phyloP scores from a whole-genome alignment of 1,139 yeast genomes.

The Kurtzmaniella quercitrusa region DNA sequence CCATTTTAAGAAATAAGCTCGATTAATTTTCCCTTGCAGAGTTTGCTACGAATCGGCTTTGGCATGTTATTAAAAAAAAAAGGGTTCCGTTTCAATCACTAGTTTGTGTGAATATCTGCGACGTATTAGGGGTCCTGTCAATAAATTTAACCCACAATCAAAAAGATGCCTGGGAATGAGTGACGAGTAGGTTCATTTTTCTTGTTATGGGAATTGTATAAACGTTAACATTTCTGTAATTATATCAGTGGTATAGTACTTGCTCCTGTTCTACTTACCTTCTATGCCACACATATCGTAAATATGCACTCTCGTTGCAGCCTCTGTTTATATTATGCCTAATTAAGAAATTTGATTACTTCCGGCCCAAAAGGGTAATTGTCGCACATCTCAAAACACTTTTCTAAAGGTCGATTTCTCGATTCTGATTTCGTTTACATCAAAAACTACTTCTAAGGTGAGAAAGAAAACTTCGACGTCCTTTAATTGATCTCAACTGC shows the following conservation, averaged over 20 bases:
- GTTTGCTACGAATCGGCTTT: not conserved
- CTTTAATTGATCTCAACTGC: not conserved
- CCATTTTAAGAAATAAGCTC: not conserved
- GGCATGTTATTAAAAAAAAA: not conserved
- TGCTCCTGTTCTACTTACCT: not conserved
- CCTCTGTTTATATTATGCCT: slow-evolving; percentile 18
- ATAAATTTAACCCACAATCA: not conserved
- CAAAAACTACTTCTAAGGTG: not conserved
- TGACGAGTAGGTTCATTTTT: not conserved
- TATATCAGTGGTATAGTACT: not conserved
- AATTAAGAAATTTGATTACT: slow-evolving; percentile 13
- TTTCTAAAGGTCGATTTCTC: slow-evolving; percentile 1
- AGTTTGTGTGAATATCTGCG: not conserved
- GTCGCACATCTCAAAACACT: slow-evolving; percentile 4
- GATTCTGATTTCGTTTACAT: not conserved
- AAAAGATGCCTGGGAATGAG: not conserved
- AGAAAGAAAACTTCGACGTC: not conserved
- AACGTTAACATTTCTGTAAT: not conserved
- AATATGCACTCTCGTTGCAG: slow-evolving; percentile 2
- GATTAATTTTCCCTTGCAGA: not conserved
- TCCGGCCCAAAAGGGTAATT: slow-evolving; percentile 3
- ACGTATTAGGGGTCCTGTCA: not conserved
- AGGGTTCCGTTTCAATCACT: not conserved
- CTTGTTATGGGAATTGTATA: not conserved
- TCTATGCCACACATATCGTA: not conserved